Evolutionary conservation across 192 early-diverging fungal species (phyloP).

Genomic region (Ambispora gerdemannii): DNA sequence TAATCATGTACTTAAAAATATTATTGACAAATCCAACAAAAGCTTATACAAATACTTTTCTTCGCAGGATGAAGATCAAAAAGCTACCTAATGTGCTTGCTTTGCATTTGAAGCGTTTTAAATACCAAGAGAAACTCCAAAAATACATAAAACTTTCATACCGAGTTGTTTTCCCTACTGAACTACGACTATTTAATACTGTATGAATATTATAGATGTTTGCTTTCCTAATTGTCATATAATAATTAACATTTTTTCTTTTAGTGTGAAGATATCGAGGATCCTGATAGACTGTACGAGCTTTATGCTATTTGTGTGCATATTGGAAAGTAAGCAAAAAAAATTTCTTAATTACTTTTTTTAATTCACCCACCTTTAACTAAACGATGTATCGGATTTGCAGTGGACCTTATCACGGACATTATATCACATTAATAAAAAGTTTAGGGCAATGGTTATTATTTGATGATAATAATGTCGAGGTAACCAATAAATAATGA

Average conservation of each 20-base stretch:
- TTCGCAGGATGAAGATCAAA: constrained; percentile 89
- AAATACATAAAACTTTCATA: constrained; percentile 93
- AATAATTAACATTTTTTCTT: neutral
- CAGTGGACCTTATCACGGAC: constrained; percentile 91
- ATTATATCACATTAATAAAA: constrained; percentile 92
- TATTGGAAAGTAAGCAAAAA: constrained; percentile 76
- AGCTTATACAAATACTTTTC: neutral
- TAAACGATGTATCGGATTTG: no score
- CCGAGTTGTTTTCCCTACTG: constrained; percentile 90
- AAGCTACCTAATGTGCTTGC: constrained; percentile 90
- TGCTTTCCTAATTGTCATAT: neutral
- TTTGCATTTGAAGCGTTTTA: constrained; percentile 96
- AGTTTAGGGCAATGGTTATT: constrained; percentile 84
- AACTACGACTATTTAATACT: constrained; percentile 93
- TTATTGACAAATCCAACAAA: neutral
- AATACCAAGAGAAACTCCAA: constrained; percentile 90
- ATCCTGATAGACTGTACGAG: constrained; percentile 82
- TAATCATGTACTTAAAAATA: constrained; percentile 17
- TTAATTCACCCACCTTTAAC: neutral
- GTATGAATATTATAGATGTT: constrained; percentile 48
- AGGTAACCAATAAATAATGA: constrained; percentile 46
- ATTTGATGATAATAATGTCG: constrained; percentile 96
- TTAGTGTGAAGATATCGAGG: constrained; percentile 74
- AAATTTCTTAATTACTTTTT: neutral
- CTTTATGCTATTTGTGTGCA: constrained; percentile 91